These are phyloP conservation scores for Chaetomiaceae sp. DNA, from an alignment of 2,329 filamentous ascomycete species.

Conservation along the genomic window DNA sequence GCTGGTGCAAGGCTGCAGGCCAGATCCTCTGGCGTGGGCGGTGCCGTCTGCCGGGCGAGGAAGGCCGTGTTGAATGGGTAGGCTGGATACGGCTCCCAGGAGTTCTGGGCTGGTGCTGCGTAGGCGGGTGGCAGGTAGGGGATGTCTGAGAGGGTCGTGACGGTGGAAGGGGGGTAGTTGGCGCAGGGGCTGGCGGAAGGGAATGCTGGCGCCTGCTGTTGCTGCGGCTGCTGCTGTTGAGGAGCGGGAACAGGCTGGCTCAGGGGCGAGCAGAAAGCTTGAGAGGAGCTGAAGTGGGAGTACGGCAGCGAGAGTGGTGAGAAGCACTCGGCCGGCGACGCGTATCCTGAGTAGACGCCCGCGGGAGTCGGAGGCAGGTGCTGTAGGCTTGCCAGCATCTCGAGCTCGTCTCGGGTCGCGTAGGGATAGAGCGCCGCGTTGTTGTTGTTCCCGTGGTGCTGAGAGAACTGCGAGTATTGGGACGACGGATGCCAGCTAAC, in stretches of 20 bases:
- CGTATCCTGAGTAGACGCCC: conserved; percentile 53
- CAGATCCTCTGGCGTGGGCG: conserved; percentile 57
- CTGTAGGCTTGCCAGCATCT: conserved; percentile 39
- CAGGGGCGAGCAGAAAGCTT: conserved; percentile 34
- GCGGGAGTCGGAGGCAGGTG: conserved; percentile 50
- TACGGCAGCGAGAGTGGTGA: conserved; percentile 51
- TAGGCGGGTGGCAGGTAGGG: conserved; percentile 18
- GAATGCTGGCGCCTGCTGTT: conserved; percentile 11
- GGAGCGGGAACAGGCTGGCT: conserved; percentile 6
- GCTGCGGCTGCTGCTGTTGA: conserved; percentile 2
- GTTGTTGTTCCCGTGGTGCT: conserved; percentile 36
- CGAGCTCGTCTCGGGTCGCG: conserved; percentile 39
- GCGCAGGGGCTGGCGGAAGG: not conserved
- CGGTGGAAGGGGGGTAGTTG: conserved; percentile 2
- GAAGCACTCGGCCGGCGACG: conserved; percentile 49
- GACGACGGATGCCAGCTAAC: conserved; percentile 73
- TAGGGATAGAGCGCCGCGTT: conserved; percentile 37
- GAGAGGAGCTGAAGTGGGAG: conserved; percentile 32
- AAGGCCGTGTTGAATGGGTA: conserved; percentile 40
- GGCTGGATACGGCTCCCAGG: conserved; percentile 44
- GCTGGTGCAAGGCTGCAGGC: conserved; percentile 27
- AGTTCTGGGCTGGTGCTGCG: conserved; percentile 1
- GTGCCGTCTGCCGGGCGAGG: conserved; percentile 43
- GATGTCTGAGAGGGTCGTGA: conserved; percentile 9
- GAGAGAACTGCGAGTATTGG: conserved; percentile 37